Evolutionary conservation across 441 rosid species (phyloP).

Genomic region (Breynia disticha): DNA sequence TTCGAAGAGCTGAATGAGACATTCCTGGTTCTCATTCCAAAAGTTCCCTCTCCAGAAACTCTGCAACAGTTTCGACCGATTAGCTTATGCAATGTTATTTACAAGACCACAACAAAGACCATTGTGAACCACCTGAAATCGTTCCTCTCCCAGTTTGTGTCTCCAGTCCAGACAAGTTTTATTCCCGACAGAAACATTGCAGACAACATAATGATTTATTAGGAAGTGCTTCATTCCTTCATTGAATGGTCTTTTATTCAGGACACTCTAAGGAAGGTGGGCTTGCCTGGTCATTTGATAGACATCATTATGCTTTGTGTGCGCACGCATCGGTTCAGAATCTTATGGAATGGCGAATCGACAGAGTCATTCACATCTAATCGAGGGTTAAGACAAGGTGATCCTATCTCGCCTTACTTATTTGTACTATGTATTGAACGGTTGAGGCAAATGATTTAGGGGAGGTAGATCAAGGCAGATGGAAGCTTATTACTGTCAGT

Average conservation of each 20-base stretch:
- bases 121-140: background rate
- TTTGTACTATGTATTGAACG: slow-evolving; percentile 1
- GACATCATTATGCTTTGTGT: background rate
- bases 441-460: background rate
- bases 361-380: background rate
- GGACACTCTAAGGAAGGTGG: background rate
- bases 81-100: too few species aligned
- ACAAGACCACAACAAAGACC: background rate
- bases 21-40: background rate
- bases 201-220: slow-evolving; percentile 3
- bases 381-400: slow-evolving; percentile 6
- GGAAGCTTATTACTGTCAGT: background rate
- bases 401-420: slow-evolving; percentile 4
- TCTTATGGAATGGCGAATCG: slow-evolving; percentile 5
- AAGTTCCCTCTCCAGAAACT: background rate
- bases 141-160: background rate
- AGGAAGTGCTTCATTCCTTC: slow-evolving; percentile 6
- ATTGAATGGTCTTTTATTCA: background rate
- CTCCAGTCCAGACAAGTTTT: background rate
- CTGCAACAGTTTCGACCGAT: slow-evolving; percentile 3
- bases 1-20: background rate
- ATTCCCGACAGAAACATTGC: background rate
- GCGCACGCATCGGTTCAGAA: background rate
- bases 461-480: too few species aligned
- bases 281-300: background rate